Evolutionary conservation across 2,329 filamentous ascomycete genomes (phyloP).

Genomic region (Diatrype stigma): DNA sequence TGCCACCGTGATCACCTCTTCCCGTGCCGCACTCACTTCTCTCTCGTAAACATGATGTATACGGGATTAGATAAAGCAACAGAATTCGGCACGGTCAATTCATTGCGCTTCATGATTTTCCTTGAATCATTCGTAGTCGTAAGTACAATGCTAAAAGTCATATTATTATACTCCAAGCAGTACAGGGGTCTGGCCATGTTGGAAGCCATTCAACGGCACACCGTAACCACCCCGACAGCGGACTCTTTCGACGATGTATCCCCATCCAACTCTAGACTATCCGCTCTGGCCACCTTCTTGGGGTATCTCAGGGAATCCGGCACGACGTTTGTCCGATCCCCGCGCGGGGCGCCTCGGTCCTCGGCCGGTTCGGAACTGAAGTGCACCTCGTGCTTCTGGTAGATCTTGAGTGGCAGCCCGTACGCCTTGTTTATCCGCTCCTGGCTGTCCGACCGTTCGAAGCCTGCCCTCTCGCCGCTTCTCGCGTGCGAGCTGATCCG

Average conservation of each 20-base stretch:
- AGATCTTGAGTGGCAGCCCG: slow-evolving; percentile 32
- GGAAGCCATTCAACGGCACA: neutral
- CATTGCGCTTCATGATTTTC: no score
- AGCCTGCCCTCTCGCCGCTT: slow-evolving; percentile 15
- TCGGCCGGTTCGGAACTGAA: slow-evolving; percentile 10
- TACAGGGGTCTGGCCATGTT: no score
- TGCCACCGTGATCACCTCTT: no score
- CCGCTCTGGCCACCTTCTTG: neutral
- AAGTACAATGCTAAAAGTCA: no score
- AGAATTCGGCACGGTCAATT: no score
- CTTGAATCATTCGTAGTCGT: no score
- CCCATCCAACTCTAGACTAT: neutral
- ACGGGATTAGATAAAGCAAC: no score
- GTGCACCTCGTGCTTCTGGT: slow-evolving; percentile 31
- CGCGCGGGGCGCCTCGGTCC: neutral
- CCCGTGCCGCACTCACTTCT: no score
- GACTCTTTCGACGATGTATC: neutral
- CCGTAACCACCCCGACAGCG: neutral
- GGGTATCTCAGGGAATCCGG: neutral
- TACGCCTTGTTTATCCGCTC: slow-evolving; percentile 32
- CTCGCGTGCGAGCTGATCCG: slow-evolving; percentile 7
- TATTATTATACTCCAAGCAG: no score
- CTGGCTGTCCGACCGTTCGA: slow-evolving; percentile 31
- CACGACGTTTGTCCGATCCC: neutral
- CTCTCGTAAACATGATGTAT: no score